Percentiles rank a stretch among this genome's conserved stretches.
phyloP scores from a whole-genome alignment of 305 asterid species.

The Ajuga reptans region DNA sequence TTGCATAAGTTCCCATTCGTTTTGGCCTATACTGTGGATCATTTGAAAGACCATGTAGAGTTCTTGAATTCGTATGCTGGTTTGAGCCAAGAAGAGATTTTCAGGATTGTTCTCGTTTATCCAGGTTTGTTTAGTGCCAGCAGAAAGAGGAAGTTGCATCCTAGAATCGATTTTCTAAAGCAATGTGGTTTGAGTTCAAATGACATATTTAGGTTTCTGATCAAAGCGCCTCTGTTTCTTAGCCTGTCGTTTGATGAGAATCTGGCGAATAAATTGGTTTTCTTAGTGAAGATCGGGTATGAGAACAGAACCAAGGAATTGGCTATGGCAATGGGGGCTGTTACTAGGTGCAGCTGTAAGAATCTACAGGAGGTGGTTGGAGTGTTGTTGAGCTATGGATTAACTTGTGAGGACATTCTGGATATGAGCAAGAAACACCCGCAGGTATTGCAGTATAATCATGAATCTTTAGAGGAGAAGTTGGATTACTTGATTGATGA shows the following conservation, averaged over 20 bases:
- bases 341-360: conserved; percentile 80
- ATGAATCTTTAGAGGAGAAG: conserved; percentile 69
- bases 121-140: conserved; percentile 76
- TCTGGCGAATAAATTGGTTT: conserved; percentile 52
- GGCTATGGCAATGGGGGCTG: conserved; percentile 88
- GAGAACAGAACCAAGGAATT: conserved; percentile 51
- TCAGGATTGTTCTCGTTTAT: conserved; percentile 54
- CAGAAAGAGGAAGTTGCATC: conserved; percentile 69
- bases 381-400: conserved; percentile 58
- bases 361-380: conserved; percentile 70
- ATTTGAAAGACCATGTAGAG: conserved; percentile 64
- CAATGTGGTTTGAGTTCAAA: conserved; percentile 59
- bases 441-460: conserved; percentile 75
- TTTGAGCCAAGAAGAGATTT: conserved; percentile 55
- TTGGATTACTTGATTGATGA: conserved; percentile 70
- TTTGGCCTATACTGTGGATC: conserved; percentile 64
- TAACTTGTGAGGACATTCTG: conserved; percentile 59
- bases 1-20: conserved; percentile 63
- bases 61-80: conserved; percentile 69
- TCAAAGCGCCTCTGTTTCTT: conserved; percentile 68
- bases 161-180: conserved; percentile 73
- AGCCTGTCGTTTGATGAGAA: conserved; percentile 67
- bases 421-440: conserved; percentile 92
- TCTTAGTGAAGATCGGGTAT: conserved; percentile 71
- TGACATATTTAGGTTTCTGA: conserved; percentile 60